Evolutionary conservation across 495 filamentous ascomycete genomes (phyloP).

Genomic region (Tuber calosporum): DNA sequence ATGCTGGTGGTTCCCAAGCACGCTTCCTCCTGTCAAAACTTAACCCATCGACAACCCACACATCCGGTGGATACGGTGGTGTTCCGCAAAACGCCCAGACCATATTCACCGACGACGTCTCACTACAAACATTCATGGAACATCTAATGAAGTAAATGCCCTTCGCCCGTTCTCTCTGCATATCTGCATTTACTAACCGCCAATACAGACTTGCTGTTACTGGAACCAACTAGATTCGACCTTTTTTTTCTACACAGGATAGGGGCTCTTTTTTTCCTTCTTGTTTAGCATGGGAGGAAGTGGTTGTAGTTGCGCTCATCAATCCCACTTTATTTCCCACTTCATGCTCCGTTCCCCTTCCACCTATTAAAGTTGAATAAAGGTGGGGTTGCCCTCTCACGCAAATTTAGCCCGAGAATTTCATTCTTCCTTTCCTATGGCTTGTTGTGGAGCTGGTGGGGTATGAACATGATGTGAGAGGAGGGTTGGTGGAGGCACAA

Average conservation of each 20-base stretch:
- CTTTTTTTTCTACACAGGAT: not conserved
- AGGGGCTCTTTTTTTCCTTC: not conserved
- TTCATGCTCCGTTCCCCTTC: not conserved
- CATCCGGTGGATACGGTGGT: slow-evolving; percentile 82
- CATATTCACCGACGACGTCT: slow-evolving; percentile 99
- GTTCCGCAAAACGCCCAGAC: slow-evolving; percentile 88
- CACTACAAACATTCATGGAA: slow-evolving; percentile 98
- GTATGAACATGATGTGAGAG: not conserved
- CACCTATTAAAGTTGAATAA: not conserved
- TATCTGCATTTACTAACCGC: slow-evolving; percentile 15
- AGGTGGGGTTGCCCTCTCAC: not conserved
- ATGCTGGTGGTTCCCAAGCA: slow-evolving; percentile 95
- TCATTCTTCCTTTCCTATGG: not conserved
- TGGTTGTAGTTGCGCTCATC: not conserved
- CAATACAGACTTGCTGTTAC: slow-evolving; percentile 54
- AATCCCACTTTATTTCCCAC: not conserved
- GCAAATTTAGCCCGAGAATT: not conserved
- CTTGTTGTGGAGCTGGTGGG: not conserved
- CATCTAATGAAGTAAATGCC: slow-evolving; percentile 90
- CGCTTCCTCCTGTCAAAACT: slow-evolving; percentile 96
- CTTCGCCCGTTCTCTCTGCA: not conserved
- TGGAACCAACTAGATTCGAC: slow-evolving; percentile 51
- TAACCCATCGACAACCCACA: slow-evolving; percentile 98
- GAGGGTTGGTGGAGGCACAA: not conserved
- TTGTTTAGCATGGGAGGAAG: not conserved